Evolutionary conservation across 148 eudicot species (phyloP), one percentile per base, ranked within the genome.

Genomic region (Gaultheria prostrata): DNA sequence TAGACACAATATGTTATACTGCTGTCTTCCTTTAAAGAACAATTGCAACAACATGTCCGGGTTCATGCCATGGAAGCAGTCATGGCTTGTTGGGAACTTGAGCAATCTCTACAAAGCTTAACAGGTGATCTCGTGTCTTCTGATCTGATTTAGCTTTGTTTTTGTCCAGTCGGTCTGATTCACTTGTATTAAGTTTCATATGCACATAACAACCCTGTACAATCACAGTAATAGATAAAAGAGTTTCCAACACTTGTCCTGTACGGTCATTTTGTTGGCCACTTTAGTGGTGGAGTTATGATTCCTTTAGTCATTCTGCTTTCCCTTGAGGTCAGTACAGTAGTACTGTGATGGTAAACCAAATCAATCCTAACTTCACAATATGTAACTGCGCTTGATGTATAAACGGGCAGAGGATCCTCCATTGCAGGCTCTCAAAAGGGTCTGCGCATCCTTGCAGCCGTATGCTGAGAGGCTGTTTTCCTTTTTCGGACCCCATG

Each of bases 1-100:
- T 49, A 96, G 98, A 93, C 98, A 35, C 97, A 96, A 87, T 96
- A 96, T 88, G 95, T 93, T 72, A 92, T 96, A 80, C 76, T 96
- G 86, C 93, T 96, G 28, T 96, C 92, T 72, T 93, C 98, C 46
- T 96, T 96, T 65, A 96, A 94, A 88, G 98, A 96, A 85, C 98
- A 94, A 89, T 84, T 96, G 49, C 98, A 96, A 82, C 98, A 96
- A 83, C 98, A 96, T 78, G 98, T 96, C 43, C 95, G 98, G 10
- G 98, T 96, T 69, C 98, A 96, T 88, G 98, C 98, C 76, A 94
- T 96, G 98, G 98, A 96, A 91, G 98, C 98, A 78, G 98, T 96
- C 85, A 96, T 94, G 98, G 98, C 98, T 46, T 96, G 98, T 87
- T 94, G 98, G 98, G 98, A 96, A 88, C 92, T 96, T n/a, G 98